Evolutionary conservation across 139 green algal genomes (phyloP), one percentile per base, ranked within the genome.

Genomic region (Chlorella sp.): DNA sequence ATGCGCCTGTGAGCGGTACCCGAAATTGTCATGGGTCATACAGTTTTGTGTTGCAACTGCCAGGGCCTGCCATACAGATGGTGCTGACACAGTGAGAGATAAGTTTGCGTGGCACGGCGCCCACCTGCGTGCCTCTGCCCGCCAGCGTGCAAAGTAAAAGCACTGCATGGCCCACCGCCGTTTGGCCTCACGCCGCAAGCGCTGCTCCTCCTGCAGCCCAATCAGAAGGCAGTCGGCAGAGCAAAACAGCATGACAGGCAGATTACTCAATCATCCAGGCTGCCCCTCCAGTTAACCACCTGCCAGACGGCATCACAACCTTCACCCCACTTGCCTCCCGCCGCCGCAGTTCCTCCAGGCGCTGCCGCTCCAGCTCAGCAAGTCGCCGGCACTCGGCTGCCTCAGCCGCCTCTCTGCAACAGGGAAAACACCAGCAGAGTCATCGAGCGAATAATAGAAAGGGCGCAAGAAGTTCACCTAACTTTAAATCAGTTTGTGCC

Each of bases 71-170:
- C 28, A 41, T 38, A 38, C 32, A 43, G 28, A 44, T 46, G 34
- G 34, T 73, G 30, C 30, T n/a, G n/a, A n/a, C n/a, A n/a, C n/a
- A n/a, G n/a, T n/a, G n/a, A n/a, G n/a, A n/a, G n/a, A n/a, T n/a
- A 60, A 24, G 51, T 11, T 60, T 2, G 51, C 51, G 13, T 24
- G 51, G 2, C 51, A 60, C 24, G 51, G 51, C 17, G 84, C 30
- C 38, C 28, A 36, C 43, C 46, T 44, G 30, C 46, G 58, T 43
- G 38, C 67, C 69, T 79, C 48, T 22, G 34, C 36, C 40, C 82
- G 26, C 85, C 85, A 88, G 38, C 79, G 68, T 38, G 56, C 79
- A 40, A 83, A 58, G 67, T 77, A 88, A 14, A 76, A 51, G 43
- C 51, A 40, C 38, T 34, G 34, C n/a, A 88, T 65, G 38, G 83